These are phyloP conservation scores for Nadsonia commutata DNA, from an alignment of 1,139 yeast species.

Conservation along the genomic window DNA sequence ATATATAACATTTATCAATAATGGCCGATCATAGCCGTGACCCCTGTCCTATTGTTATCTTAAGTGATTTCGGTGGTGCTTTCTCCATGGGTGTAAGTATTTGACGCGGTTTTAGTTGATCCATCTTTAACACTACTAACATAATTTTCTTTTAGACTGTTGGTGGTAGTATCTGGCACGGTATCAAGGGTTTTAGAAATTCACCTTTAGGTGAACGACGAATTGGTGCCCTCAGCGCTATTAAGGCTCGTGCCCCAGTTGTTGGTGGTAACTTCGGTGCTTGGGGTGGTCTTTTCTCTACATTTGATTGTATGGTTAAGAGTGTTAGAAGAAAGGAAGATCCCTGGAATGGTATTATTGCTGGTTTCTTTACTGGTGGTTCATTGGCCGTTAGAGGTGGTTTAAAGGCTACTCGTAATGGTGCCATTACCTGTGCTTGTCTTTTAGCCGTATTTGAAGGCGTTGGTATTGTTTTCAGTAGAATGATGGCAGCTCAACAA, in stretches of 20 bases:
- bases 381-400: slow-evolving; percentile 97
- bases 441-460: slow-evolving; percentile 94
- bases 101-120: no score
- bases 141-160: slow-evolving; percentile 32
- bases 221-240: slow-evolving; percentile 76
- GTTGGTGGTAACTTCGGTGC: slow-evolving; percentile 98
- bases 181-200: slow-evolving; percentile 95
- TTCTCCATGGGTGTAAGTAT: slow-evolving; percentile 77
- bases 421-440: slow-evolving; percentile 96
- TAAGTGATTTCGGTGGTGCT: slow-evolving; percentile 97
- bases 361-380: slow-evolving; percentile 98
- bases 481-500: slow-evolving; percentile 73
- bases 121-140: no score
- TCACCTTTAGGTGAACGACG: slow-evolving; percentile 92
- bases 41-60: slow-evolving; percentile 94
- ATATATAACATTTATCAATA: slow-evolving; percentile 8
- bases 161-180: slow-evolving; percentile 99
- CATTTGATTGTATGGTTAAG: slow-evolving; percentile 90
- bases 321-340: slow-evolving; percentile 95
- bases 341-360: slow-evolving; percentile 95
- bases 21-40: slow-evolving; percentile 94
- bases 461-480: slow-evolving; percentile 91
- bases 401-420: slow-evolving; percentile 90
- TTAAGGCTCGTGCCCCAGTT: slow-evolving; percentile 94
- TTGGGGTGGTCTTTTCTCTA: slow-evolving; percentile 97